A percentile compares a stretch with the other conserved stretches of the same genome.
phyloP scores from a whole-genome alignment of 164 flowering plant genomes.

The Tetrastigma voinierianum region DNA sequence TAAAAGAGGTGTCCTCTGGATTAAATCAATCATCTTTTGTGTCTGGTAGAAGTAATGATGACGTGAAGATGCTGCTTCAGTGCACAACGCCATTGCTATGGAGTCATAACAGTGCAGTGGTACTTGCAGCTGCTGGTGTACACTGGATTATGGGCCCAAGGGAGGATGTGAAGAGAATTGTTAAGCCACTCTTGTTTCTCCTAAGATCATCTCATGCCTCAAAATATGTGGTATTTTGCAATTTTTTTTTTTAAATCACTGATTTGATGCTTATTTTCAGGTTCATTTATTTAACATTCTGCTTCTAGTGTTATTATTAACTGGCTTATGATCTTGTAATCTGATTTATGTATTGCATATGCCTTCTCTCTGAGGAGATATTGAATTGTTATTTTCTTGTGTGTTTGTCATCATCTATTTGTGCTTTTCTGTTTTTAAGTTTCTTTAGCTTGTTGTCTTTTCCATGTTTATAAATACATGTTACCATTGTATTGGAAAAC shows the following conservation, averaged over 20 bases:
- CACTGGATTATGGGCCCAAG: conserved; percentile 95
- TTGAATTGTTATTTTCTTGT: too few species aligned
- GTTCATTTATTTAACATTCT: background rate
- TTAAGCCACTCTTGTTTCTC: conserved; percentile 87
- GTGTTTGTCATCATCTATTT: too few species aligned
- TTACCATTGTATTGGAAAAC: too few species aligned
- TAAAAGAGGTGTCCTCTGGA: conserved; percentile 25
- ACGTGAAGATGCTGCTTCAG: conserved; percentile 76
- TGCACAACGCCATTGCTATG: conserved; percentile 93
- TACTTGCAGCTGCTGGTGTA: conserved; percentile 92
- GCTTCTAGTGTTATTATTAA: background rate
- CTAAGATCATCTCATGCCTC: conserved; percentile 79
- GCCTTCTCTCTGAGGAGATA: too few species aligned
- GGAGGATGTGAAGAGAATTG: conserved; percentile 69
- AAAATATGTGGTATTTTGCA: conserved; percentile 71
- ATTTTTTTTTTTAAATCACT: background rate
- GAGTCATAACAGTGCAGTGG: conserved; percentile 98
- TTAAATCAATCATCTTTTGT: conserved; percentile 37
- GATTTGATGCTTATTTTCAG: background rate
- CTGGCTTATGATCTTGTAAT: background rate
- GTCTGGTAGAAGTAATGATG: conserved; percentile 53
- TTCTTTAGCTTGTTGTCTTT: too few species aligned
- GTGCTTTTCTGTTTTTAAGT: too few species aligned
- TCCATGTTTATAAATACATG: too few species aligned
- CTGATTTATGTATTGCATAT: too few species aligned